phyloP scores from a whole-genome alignment of 2,329 filamentous ascomycete genomes.

The Phymatotrichopsis omnivora region DNA sequence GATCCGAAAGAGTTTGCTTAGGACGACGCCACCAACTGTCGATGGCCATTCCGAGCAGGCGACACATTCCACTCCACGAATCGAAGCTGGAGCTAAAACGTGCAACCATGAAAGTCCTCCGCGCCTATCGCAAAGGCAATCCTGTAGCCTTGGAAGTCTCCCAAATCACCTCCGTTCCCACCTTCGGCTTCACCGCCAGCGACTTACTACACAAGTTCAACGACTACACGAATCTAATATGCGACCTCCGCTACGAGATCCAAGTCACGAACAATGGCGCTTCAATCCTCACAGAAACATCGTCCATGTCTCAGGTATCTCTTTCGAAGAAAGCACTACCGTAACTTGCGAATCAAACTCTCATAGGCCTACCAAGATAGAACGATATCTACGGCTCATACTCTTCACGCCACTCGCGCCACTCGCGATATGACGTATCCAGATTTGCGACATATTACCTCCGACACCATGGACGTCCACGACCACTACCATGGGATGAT shows the following conservation, averaged over 20 bases:
- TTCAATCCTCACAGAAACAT: constrained; percentile 2
- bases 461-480: background rate
- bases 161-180: background rate
- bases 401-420: constrained; percentile 6
- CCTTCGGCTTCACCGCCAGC: background rate
- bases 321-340: constrained; percentile 3
- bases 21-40: too few species aligned
- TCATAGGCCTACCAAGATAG: background rate
- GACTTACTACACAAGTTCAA: background rate
- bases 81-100: background rate
- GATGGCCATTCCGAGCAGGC: too few species aligned
- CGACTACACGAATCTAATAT: constrained; percentile 4
- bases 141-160: constrained; percentile 6
- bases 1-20: background rate
- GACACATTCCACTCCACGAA: too few species aligned
- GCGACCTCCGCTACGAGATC: constrained; percentile 7
- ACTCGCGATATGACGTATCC: constrained; percentile 4
- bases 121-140: background rate
- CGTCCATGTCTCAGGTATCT: constrained; percentile 1
- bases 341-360: background rate
- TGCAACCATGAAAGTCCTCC: constrained; percentile 9
- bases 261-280: constrained; percentile 2
- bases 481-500: background rate
- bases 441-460: constrained; percentile 4
- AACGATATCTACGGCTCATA: constrained; percentile 6